A percentile compares a stretch with the other conserved stretches of the same genome.
These are phyloP conservation scores for Datura wrightii DNA, from an alignment of 257 asterid species.

Conservation along the genomic window DNA sequence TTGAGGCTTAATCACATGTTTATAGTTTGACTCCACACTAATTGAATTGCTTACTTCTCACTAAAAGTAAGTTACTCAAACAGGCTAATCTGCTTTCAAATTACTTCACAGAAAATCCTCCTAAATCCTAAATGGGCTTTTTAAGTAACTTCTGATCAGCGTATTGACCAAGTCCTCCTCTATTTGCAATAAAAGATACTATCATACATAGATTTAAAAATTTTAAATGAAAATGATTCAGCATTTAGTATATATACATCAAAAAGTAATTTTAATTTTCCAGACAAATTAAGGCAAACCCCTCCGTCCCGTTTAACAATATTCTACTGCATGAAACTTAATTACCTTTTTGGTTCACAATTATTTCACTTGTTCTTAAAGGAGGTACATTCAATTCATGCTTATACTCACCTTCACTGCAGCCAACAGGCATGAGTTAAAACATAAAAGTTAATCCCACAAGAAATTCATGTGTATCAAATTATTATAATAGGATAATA, in stretches of 20 bases:
- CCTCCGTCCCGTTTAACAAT: neutral
- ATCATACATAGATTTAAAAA: neutral
- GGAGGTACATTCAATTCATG: neutral
- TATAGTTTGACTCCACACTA: neutral
- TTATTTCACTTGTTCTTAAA: neutral
- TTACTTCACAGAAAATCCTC: neutral
- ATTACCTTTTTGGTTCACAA: constrained; percentile 22
- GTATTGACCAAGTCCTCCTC: neutral
- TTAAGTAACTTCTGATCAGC: neutral
- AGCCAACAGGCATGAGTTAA: neutral
- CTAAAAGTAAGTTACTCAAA: constrained; percentile 16
- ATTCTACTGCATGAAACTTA: neutral
- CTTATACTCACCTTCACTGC: constrained; percentile 6
- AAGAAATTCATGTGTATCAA: neutral
- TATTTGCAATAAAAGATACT: neutral
- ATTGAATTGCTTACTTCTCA: constrained; percentile 11
- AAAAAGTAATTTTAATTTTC: too few species aligned
- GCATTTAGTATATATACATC: too few species aligned
- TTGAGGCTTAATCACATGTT: neutral
- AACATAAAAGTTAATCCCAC: neutral
- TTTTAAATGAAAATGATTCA: too few species aligned
- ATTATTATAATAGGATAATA: too few species aligned
- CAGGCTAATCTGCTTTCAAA: neutral
- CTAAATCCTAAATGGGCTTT: neutral
- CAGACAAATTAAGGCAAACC: too few species aligned